A percentile compares a stretch with the other conserved stretches of the same genome.
phyloP scores from a whole-genome alignment of 2,329 filamentous ascomycete genomes.

The Cercospora janseana region DNA sequence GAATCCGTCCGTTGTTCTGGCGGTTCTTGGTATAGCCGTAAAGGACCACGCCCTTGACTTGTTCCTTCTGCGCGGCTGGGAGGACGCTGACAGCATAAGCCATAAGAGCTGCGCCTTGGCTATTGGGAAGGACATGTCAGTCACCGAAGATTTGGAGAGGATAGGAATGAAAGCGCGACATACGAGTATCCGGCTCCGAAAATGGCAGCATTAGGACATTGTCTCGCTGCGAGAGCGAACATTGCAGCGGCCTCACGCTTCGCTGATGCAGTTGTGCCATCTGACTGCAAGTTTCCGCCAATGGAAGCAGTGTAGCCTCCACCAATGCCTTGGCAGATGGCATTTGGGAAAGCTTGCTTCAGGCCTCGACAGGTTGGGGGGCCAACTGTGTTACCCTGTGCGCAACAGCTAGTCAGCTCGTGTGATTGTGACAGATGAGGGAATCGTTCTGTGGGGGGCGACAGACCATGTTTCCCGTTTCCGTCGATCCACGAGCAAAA shows the following conservation, averaged over 20 bases:
- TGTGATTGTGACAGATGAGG: no score
- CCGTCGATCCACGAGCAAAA: conserved; percentile 58
- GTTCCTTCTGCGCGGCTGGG: conserved; percentile 28
- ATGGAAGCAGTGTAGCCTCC: conserved; percentile 27
- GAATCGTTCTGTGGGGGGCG: no score
- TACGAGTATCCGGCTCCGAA: conserved; percentile 33
- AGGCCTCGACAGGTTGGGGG: conserved; percentile 31
- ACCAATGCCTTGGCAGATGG: conserved; percentile 34
- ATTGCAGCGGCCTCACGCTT: conserved; percentile 27
- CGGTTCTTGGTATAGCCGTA: conserved; percentile 44
- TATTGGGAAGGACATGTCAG: conserved; percentile 21
- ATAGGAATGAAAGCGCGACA: background rate
- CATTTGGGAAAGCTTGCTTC: conserved; percentile 23
- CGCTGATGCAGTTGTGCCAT: conserved; percentile 26
- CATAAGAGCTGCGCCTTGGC: conserved; percentile 43
- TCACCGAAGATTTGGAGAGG: background rate
- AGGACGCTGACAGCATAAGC: conserved; percentile 38
- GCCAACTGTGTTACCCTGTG: conserved; percentile 29
- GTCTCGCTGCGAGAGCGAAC: conserved; percentile 28
- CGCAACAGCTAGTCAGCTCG: no score
- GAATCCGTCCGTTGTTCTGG: conserved; percentile 40
- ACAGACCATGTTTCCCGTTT: conserved; percentile 52
- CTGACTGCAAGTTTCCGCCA: conserved; percentile 25
- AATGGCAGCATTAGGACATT: conserved; percentile 33
- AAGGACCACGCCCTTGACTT: conserved; percentile 41